A percentile compares a stretch with the other conserved stretches of the same genome.
Evolutionary conservation across 345 rosid genomes (phyloP).

Genomic region (Microcos paniculata): DNA sequence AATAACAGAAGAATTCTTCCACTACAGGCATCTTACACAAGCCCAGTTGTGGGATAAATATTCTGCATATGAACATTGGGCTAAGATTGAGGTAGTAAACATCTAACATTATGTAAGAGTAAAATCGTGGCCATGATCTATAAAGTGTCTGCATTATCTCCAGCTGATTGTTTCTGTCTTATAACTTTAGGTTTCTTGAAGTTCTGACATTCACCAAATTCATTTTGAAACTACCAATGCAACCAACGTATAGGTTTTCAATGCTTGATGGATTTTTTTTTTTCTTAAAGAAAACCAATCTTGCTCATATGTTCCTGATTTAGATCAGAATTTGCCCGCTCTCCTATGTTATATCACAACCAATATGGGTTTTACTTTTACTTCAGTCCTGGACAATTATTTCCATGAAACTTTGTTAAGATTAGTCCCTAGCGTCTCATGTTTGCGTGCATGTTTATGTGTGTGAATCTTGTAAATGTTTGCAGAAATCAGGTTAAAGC

Average conservation of each 20-base stretch:
- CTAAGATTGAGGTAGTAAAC: constrained; percentile 81
- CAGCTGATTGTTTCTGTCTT: background rate
- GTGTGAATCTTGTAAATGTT: background rate
- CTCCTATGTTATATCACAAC: background rate
- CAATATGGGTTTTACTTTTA: background rate
- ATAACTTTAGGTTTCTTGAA: background rate
- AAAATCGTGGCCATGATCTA: background rate
- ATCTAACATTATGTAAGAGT: background rate
- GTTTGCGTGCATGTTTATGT: background rate
- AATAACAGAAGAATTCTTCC: constrained; percentile 89
- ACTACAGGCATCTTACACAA: constrained; percentile 77
- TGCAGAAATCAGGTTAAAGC: background rate
- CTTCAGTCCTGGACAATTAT: background rate
- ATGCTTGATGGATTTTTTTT: background rate
- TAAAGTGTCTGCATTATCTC: background rate
- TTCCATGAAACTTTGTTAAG: background rate
- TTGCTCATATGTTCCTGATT: background rate
- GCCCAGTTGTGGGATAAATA: constrained; percentile 68
- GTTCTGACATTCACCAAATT: background rate
- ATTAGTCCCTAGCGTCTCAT: background rate
- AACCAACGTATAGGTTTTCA: background rate
- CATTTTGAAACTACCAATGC: background rate
- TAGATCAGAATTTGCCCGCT: background rate
- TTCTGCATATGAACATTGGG: constrained; percentile 95
- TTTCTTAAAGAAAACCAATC: too few relatives aligned